Base-by-base conservation (phyloP, 129 eudicot genomes). In the Flaveria brownii region DNA sequence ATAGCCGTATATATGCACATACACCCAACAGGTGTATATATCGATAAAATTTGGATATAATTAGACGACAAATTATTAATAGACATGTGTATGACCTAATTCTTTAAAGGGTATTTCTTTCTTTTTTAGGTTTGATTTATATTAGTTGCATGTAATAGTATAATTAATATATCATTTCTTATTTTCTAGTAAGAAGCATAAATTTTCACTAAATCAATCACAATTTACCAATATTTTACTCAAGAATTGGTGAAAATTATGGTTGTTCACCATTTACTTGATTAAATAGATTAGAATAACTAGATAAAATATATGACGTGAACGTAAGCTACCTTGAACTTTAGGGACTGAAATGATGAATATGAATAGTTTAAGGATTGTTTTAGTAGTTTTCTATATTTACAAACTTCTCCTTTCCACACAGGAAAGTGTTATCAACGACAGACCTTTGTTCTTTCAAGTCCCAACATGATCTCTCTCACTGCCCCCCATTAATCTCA, bases 401-500 rank as follows among this genome's bases (percentile, higher is more conserved):
- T 80, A 67, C 84, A 68, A 74, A 80, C 70, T 68, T 80, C 62
- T 64, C 80, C 84, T 80, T 80, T 80, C 75, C 84, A 55, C 80
- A 80, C 84, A 80, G 84, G 75, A 74, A 80, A 74, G 84, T 80
- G 75, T 66, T 25, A 74, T 80, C 79, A 80, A 73, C 73, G 79
- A 78, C 41, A 70, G 70, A 80, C 80, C 76, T 74, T 80, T 74
- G 80, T 80, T 80, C 84, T 80, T 80, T 80, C 84, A 80, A 80
- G 80, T 80, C 76, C 84, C 84, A 80, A 80, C 84, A 74, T 74
- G 56, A 80, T 80, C 80, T 80, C 84, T 74, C 84, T 67, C 84
- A 66, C 42, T 63, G 80, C 76, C 76, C 80, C 83, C 84, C 80
- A 59, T 74, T 80, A 80, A 74, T 80, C 51, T 50, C 64, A 59